phyloP scores from a whole-genome alignment of 306 rosid genomes.

The Vachellia collinsii region DNA sequence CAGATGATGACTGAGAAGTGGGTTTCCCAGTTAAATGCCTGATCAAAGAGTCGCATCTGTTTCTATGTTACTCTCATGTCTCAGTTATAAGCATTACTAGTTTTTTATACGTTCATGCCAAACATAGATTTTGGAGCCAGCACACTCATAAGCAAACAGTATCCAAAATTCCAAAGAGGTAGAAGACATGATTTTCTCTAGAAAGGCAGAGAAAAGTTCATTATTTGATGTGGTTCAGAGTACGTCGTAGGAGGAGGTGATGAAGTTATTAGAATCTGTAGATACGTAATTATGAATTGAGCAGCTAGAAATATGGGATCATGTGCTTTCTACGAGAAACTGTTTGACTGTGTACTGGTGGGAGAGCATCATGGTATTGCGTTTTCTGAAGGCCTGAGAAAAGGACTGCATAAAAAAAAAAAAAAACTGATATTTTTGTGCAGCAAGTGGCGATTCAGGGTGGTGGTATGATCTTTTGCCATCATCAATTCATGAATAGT shows the following conservation, averaged over 20 bases:
- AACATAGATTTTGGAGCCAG: background rate
- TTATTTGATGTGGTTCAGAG: background rate
- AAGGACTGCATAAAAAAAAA: background rate
- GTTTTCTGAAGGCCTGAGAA: conserved; percentile 18
- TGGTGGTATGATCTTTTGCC: conserved; percentile 28
- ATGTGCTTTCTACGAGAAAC: conserved; percentile 24
- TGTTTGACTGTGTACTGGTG: background rate
- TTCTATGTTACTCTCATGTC: background rate
- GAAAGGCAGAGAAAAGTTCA: background rate
- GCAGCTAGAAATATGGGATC: conserved; percentile 13
- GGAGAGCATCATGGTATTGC: background rate
- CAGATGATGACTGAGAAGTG: conserved; percentile 23
- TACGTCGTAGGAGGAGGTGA: background rate
- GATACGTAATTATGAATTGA: conserved; percentile 25
- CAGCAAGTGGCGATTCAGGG: conserved; percentile 27
- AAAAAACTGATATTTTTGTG: conserved; percentile 22
- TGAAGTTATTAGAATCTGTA: conserved; percentile 10
- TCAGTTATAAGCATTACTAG: background rate
- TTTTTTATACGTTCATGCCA: background rate
- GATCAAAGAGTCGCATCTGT: background rate
- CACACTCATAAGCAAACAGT: background rate
- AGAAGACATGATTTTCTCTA: background rate
- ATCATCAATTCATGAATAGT: conserved; percentile 9
- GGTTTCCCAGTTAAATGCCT: conserved; percentile 34
- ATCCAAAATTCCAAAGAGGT: background rate